Evolutionary conservation across 2,329 filamentous ascomycete species (phyloP).

Genomic region (Claviceps fusiformis): DNA sequence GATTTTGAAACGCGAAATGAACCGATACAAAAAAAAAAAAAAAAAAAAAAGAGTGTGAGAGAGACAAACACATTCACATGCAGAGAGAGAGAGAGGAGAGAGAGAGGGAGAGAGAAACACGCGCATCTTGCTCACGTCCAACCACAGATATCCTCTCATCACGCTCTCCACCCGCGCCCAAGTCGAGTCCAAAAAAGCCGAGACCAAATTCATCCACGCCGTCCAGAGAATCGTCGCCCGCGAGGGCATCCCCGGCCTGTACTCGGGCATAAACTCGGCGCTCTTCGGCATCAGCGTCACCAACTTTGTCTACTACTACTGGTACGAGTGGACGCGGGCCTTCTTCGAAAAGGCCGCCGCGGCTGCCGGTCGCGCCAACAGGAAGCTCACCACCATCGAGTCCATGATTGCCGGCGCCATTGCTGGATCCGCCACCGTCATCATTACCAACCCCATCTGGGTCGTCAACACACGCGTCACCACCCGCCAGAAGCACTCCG

Average conservation of each 20-base stretch:
- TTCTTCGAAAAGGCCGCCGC: conserved; percentile 71
- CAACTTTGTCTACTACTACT: conserved; percentile 99
- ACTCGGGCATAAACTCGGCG: conserved; percentile 84
- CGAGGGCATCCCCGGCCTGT: conserved; percentile 79
- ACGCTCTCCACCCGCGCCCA: conserved; percentile 95
- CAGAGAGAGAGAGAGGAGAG: neutral
- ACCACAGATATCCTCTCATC: conserved; percentile 74
- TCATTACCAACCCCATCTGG: conserved; percentile 98
- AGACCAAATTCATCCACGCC: conserved; percentile 71
- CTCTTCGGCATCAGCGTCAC: conserved; percentile 96
- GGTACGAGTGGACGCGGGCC: conserved; percentile 93
- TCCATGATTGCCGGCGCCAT: conserved; percentile 91
- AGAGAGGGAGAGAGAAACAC: neutral
- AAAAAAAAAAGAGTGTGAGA: too few relatives aligned
- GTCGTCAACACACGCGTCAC: conserved; percentile 98
- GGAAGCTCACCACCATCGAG: conserved; percentile 81
- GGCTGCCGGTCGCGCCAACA: conserved; percentile 57
- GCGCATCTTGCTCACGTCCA: neutral
- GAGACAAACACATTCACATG: too few relatives aligned
- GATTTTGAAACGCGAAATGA: neutral
- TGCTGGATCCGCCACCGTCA: conserved; percentile 83
- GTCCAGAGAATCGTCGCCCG: conserved; percentile 78
- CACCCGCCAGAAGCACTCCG: conserved; percentile 53
- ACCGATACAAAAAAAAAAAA: neutral
- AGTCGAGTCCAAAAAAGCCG: conserved; percentile 88